These are phyloP conservation scores for Rhododendron molle DNA, from an alignment of 148 eudicot species.

Conservation along the genomic window DNA sequence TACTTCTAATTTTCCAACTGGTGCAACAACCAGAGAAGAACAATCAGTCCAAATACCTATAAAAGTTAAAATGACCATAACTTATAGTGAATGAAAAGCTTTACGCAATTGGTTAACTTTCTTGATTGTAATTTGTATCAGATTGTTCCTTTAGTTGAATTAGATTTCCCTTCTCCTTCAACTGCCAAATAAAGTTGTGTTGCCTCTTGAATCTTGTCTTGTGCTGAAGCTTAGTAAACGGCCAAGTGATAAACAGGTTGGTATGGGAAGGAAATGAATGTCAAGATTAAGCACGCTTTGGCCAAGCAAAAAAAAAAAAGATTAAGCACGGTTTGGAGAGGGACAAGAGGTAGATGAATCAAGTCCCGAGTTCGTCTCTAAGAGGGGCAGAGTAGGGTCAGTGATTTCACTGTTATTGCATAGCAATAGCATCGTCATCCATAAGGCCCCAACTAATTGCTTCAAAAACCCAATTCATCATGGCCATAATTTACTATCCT, in stretches of 20 bases:
- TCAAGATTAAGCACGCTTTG: neutral
- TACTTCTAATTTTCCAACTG: neutral
- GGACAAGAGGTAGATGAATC: neutral
- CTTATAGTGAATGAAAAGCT: neutral
- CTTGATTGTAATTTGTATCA: neutral
- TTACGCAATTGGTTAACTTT: neutral
- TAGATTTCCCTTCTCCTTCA: neutral
- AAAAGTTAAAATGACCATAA: neutral
- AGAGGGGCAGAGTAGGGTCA: neutral
- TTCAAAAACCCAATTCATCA: neutral
- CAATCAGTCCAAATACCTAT: neutral
- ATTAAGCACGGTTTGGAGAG: neutral
- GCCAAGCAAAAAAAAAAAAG: neutral
- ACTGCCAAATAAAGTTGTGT: neutral
- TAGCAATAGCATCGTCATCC: neutral
- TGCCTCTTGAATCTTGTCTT: neutral
- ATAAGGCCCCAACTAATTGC: neutral
- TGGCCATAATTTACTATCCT: neutral
- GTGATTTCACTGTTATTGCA: neutral
- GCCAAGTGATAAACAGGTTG: conserved; percentile 1
- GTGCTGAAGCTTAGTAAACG: neutral
- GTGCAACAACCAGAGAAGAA: neutral
- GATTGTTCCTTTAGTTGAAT: neutral
- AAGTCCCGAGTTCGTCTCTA: neutral
- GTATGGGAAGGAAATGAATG: neutral